These are phyloP conservation scores for Diutina sp. DNA, from an alignment of 1,139 yeast species.

Conservation along the genomic window DNA sequence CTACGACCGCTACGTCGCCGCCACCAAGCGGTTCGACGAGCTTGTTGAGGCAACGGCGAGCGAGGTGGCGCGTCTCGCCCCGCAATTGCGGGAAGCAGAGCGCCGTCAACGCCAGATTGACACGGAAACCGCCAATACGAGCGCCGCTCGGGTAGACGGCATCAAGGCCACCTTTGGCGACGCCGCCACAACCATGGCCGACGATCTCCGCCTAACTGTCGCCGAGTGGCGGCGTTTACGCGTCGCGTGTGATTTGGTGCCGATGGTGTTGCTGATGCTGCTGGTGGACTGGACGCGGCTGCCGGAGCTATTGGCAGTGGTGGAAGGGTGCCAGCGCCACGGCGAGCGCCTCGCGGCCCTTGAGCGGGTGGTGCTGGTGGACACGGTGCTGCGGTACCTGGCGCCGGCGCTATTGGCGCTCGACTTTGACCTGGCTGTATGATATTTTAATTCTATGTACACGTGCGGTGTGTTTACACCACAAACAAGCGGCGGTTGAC, in stretches of 20 bases:
- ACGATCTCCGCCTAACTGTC: neutral
- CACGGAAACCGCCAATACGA: neutral
- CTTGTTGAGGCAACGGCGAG: neutral
- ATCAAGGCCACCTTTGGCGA: neutral
- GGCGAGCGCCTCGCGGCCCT: neutral
- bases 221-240: neutral
- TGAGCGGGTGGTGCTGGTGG: neutral
- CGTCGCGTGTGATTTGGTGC: neutral
- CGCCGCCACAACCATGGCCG: neutral
- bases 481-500: slow-evolving; percentile 49
- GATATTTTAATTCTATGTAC: neutral
- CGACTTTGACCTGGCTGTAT: neutral
- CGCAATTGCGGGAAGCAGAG: neutral
- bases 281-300: neutral
- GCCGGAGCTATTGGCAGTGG: neutral
- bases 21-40: neutral
- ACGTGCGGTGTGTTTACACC: slow-evolving; percentile 11
- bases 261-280: neutral
- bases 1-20: neutral
- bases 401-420: neutral
- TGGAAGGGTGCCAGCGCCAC: neutral
- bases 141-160: neutral
- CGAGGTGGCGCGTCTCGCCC: neutral
- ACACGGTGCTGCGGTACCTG: neutral
- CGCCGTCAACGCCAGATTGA: neutral